Percentiles rank a stretch among this genome's conserved stretches.
phyloP scores from a whole-genome alignment of 495 filamentous ascomycete species.

The Penicillium herquei region DNA sequence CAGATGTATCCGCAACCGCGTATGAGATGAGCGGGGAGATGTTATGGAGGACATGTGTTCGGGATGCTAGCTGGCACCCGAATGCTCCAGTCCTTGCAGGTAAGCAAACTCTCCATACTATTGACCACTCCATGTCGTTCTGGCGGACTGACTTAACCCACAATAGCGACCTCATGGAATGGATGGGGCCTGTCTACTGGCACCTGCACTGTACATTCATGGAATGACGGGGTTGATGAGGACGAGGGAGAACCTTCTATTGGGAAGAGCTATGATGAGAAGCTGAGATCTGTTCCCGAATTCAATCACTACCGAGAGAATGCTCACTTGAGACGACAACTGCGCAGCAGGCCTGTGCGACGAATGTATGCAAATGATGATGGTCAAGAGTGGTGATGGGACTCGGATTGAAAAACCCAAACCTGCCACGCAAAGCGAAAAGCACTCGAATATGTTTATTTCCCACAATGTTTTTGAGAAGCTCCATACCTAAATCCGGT shows the following conservation, averaged over 20 bases:
- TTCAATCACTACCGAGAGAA: constrained; percentile 29
- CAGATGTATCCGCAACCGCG: constrained; percentile 33
- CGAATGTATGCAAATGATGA: constrained; percentile 14
- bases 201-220: constrained; percentile 74
- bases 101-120: constrained; percentile 33
- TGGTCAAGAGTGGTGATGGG: constrained; percentile 14
- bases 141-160: constrained; percentile 11
- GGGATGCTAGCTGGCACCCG: constrained; percentile 96
- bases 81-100: constrained; percentile 84
- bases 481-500: too few relatives aligned
- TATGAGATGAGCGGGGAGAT: constrained; percentile 42
- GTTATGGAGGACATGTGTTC: constrained; percentile 75
- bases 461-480: too few relatives aligned
- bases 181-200: constrained; percentile 66
- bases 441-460: too few relatives aligned
- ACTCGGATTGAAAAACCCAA: background rate
- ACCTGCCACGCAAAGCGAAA: too few relatives aligned
- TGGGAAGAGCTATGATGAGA: constrained; percentile 60
- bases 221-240: constrained; percentile 60
- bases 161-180: constrained; percentile 74
- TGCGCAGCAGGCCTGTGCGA: constrained; percentile 26
- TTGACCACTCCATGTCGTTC: background rate
- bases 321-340: constrained; percentile 15
- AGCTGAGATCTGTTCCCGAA: constrained; percentile 29
- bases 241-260: constrained; percentile 68